These are phyloP conservation scores for Trebouxia sp. DNA, from an alignment of 139 green algal species.

Conservation along the genomic window DNA sequence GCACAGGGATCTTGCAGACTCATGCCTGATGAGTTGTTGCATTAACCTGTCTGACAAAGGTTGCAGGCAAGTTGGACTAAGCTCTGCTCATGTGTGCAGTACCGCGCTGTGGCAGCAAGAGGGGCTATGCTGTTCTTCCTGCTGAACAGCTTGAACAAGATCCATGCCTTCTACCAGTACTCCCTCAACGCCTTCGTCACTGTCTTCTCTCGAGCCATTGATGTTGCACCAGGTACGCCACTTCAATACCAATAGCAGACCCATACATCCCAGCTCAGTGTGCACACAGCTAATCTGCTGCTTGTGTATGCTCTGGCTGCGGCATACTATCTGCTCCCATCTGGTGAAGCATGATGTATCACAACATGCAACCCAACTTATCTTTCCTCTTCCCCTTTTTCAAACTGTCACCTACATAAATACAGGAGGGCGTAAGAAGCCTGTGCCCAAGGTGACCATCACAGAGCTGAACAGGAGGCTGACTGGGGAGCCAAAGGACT, in stretches of 20 bases:
- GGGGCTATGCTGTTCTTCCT: conserved; percentile 88
- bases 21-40: too few species aligned
- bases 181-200: conserved; percentile 81
- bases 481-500: conserved; percentile 47
- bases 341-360: too few species aligned
- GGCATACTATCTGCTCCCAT: too few species aligned
- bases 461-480: conserved; percentile 40
- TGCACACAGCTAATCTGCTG: too few species aligned
- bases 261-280: too few species aligned
- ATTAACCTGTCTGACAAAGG: too few species aligned
- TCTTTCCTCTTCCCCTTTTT: not conserved
- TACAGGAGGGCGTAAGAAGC: conserved; percentile 57
- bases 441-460: conserved; percentile 40
- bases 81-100: too few species aligned
- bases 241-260: too few species aligned
- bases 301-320: too few species aligned
- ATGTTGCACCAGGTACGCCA: conserved; percentile 65
- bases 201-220: conserved; percentile 77
- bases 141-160: conserved; percentile 87
- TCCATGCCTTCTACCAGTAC: conserved; percentile 89
- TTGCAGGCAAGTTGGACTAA: too few species aligned
- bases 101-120: conserved; percentile 67
- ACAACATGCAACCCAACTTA: not conserved
- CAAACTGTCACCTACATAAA: not conserved
- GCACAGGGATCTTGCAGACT: too few species aligned